Evolutionary conservation across 1,284 basidiomycete genomes (phyloP).

Genomic region (Sutorius eximius): DNA sequence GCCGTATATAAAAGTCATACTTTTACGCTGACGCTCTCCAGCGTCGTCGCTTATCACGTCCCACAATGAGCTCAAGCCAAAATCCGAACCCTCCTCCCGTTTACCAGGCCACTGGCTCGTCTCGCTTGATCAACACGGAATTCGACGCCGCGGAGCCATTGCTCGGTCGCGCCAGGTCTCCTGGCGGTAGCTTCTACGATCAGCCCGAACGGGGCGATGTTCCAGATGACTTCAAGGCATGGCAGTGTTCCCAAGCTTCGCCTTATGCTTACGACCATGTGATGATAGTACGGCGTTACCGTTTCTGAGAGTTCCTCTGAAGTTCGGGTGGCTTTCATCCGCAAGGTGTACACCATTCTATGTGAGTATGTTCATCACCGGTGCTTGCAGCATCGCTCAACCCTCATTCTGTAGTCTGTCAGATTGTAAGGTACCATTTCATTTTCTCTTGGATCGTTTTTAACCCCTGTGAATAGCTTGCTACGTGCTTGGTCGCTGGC

Average conservation of each 20-base stretch:
- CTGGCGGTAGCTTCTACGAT: slow-evolving; percentile 58
- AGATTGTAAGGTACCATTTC: slow-evolving; percentile 53
- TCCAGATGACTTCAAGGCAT: slow-evolving; percentile 83
- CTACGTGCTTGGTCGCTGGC: slow-evolving; percentile 70
- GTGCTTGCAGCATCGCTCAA: slow-evolving; percentile 2
- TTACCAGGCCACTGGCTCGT: slow-evolving; percentile 41
- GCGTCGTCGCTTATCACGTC: slow-evolving; percentile 21
- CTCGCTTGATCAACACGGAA: slow-evolving; percentile 25
- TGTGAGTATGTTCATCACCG: slow-evolving; percentile 49
- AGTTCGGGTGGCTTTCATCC: slow-evolving; percentile 72
- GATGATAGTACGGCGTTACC: slow-evolving; percentile 67
- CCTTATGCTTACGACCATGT: slow-evolving; percentile 10
- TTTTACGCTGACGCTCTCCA: neutral
- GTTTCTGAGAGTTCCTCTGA: slow-evolving; percentile 73
- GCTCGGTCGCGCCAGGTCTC: slow-evolving; percentile 44
- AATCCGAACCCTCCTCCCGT: slow-evolving; percentile 58
- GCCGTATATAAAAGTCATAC: slow-evolving; percentile 15
- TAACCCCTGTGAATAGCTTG: slow-evolving; percentile 45
- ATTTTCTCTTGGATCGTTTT: neutral
- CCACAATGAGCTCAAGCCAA: slow-evolving; percentile 32
- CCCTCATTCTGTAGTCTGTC: slow-evolving; percentile 49
- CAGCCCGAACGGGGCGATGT: slow-evolving; percentile 69
- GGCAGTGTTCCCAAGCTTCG: slow-evolving; percentile 11
- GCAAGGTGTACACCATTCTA: slow-evolving; percentile 81
- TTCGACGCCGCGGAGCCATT: slow-evolving; percentile 47